Base-by-base conservation (phyloP, 352 stramenopile species). In the Globisporangium sylvaticum region DNA sequence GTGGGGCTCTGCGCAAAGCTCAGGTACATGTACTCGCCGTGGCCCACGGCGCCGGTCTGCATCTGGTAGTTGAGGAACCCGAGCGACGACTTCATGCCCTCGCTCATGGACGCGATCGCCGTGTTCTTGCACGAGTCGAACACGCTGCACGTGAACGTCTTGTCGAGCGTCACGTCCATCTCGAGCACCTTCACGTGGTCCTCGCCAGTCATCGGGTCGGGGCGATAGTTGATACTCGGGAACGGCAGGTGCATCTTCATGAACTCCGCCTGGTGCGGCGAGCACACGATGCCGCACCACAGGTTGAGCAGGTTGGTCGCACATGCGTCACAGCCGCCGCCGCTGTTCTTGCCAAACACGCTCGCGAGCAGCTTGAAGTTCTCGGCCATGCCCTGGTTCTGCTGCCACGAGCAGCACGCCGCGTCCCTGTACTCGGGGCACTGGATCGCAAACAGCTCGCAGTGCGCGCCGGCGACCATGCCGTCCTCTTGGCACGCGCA, bases 61-160 rank as follows among this genome's bases (percentile, higher is more conserved):
- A 90, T 84, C 70, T 97, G 89, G 68, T 94, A 97, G 66, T 94
- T 95, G 27, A 97, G 75, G 58, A 97, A 93, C 6, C 89, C 89
- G 14, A 96, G 69, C 15, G 84, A 92, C 31, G 85, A 93, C 73
- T 93, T 92, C 77, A 95, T 88, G 15, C 77, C 82, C 15, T 87
- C 75, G 6, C 73, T 76, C 54, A 89, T 76, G 1, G 87, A 94
- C 20, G 78, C 88, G 32, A 95, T 93, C 1, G 81, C 79, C 50
- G 89, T 94, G 74, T 84, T 93, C 62, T 91, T 93, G 76, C 89
- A 97, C 50, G 84, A 93, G 48, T 95, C 86, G 63, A 91, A 97
- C 1, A 97, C 63, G 12, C 67, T 57, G 62, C 89, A 97, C 3
- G 86, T 95, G 39, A 88, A 87, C 44, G 74, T 68, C 48, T 84